Base-by-base conservation (phyloP, 1,284 basidiomycete species). In the Gomphus bonarii region DNA sequence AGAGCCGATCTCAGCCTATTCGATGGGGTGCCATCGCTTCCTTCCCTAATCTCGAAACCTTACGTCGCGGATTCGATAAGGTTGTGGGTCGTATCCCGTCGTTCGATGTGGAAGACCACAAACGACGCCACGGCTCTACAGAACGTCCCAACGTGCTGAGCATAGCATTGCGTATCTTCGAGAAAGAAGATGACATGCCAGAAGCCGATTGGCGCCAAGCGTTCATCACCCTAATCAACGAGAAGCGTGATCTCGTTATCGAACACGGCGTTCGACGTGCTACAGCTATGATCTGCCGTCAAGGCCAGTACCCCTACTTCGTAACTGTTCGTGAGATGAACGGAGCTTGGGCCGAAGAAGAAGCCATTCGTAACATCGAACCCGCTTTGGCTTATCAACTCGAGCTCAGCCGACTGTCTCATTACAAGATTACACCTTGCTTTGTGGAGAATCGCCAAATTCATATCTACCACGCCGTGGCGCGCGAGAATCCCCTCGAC, bases 341-440 rank as follows among this genome's bases (percentile, higher is more conserved):
- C 50, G 86, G 83, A 28, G 69, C 70, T 16, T 99, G 97, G 97
- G 81, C 78, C 60, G 97, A 99, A 78, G 93, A 98, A 71, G 84
- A 92, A 68, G 87, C 94, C 11, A 97, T 99, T 69, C 88, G 95
- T 70, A 97, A 99, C 76, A 94, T 98, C 62, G 97, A 99, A 70
- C 97, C 97, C 30, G 97, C 97, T 40, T 79, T 99, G 52, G 97
- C 97, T 38, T 99, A 94, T 82, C 97, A 99, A 75, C 82, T 99
- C 54, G 97, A 99, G 72, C 85, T 99, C 58, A 89, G 88, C 70
- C 90, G 97, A 54, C 79, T 99, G 62, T 95, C 94, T 46, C 91
- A 97, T 77, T 99, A 98, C 76, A 93, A 97, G 72, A 82, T 99
- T 69, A 91, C 85, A 44, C 95, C 97, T 51, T 84, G 86, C 75